Conservation (phyloP, 2,329 filamentous ascomycete species). For the Cercospora zeina region DNA sequence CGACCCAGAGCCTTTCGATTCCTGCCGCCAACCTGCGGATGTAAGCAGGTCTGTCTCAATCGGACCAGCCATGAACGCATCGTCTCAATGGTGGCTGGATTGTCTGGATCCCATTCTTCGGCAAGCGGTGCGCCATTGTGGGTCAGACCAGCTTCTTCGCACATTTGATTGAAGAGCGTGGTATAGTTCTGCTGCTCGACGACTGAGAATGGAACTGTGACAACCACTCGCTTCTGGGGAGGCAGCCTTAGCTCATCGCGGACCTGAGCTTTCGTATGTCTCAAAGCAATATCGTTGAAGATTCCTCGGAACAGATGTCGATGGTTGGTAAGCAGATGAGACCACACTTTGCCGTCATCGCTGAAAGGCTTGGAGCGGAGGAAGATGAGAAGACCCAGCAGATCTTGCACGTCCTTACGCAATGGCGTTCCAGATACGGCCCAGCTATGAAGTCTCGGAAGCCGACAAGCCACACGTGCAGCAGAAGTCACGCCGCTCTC, state of each 20-base stretch:
- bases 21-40: slow-evolving; percentile 74
- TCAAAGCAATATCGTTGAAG: slow-evolving; percentile 70
- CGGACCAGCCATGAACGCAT: slow-evolving; percentile 80
- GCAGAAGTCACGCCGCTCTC: slow-evolving; percentile 84
- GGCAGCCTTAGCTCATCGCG: slow-evolving; percentile 77
- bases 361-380: slow-evolving; percentile 76
- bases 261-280: slow-evolving; percentile 82
- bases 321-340: slow-evolving; percentile 60
- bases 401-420: slow-evolving; percentile 73
- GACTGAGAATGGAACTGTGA: slow-evolving; percentile 85
- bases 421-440: slow-evolving; percentile 89
- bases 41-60: slow-evolving; percentile 78
- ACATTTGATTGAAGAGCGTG: slow-evolving; percentile 73
- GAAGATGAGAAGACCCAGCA: slow-evolving; percentile 79
- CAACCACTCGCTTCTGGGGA: slow-evolving; percentile 78
- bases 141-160: slow-evolving; percentile 66
- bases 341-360: slow-evolving; percentile 65
- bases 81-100: slow-evolving; percentile 58
- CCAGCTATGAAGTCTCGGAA: slow-evolving; percentile 87
- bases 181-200: slow-evolving; percentile 90
- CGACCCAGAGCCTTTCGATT: slow-evolving; percentile 64
- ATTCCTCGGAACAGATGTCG: slow-evolving; percentile 66
- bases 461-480: slow-evolving; percentile 72
- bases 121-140: slow-evolving; percentile 61
- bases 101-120: slow-evolving; percentile 65